Percentiles rank a stretch among this genome's conserved stretches.
These are phyloP conservation scores for Coelastrella sp. DNA, from an alignment of 139 green algal species.

Conservation along the genomic window DNA sequence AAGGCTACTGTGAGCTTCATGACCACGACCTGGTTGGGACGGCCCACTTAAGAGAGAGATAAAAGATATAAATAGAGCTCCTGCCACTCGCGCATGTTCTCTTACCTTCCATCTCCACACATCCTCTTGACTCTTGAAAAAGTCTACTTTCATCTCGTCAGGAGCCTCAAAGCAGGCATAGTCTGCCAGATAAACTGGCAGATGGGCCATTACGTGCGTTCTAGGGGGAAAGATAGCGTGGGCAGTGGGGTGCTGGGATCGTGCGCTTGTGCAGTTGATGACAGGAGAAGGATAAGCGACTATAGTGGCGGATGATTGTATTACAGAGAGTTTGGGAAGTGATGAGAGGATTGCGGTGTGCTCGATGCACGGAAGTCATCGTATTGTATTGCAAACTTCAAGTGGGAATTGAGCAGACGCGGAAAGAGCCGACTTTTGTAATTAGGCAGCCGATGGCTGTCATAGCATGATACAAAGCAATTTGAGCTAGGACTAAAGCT, in stretches of 20 bases:
- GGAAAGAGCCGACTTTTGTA: neutral
- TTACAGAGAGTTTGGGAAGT: neutral
- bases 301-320: neutral
- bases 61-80: no score
- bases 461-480: no score
- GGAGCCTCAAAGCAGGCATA: conserved; percentile 48
- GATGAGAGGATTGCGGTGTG: neutral
- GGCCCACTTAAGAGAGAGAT: no score
- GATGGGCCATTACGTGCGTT: neutral
- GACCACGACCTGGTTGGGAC: no score
- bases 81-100: no score
- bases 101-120: conserved; percentile 42
- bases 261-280: neutral
- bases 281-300: neutral
- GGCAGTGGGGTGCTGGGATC: neutral
- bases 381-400: conserved; percentile 6
- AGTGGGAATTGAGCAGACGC: neutral
- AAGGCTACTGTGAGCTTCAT: no score
- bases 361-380: neutral
- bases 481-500: no score
- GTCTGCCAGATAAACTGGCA: conserved; percentile 50
- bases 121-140: conserved; percentile 30
- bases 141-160: conserved; percentile 48
- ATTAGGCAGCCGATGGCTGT: neutral
- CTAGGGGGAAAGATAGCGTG: neutral